Base-by-base conservation (phyloP, 176 grass and related monocot species). In the Dactylis glomerata region DNA sequence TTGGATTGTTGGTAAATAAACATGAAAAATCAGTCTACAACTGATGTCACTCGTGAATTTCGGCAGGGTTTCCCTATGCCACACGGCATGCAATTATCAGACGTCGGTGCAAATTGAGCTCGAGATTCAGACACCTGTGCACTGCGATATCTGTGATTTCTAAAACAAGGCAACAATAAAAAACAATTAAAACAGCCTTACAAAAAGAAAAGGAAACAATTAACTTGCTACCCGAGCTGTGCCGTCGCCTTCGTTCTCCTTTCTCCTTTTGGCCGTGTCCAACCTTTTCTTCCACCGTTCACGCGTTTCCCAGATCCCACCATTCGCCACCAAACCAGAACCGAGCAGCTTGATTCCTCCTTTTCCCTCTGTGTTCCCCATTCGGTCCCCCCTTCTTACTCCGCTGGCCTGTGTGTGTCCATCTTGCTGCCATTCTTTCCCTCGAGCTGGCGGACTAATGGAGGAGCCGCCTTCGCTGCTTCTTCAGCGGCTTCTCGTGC, bases 291-390 rank as follows among this genome's bases (percentile, higher is more conserved):
- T 45, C 34, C 31, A 69, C 41, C 49, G 3, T 75, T 68, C 17
- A 77, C 86, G 86, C 86, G 86, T 67, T 87, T 82, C 79, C 78
- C 56, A 10, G 40, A 62, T 20, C 55, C 13, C 73, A 77, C 44
- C 83, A 68, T 78, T 77, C 62, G 19, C 76, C 30, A 56, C 73
- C 59, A 41, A 41, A 67, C 34, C 72, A 46, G 3, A 5, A 38
- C 19, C 63, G 0, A 30, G 58, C 61, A 51, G n/a, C 72, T 38
- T 8, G 45, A 61, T 61, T 61, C 24, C 57, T 40, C 64, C 30
- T 24, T 15, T 70, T 69, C 55, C 11, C 5, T 58, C 56, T 31
- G 13, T n/a, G 27, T 22, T 41, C 57, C 61, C 4, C 76, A 4
- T 12, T 37, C 0, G 36, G 66, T 69, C 19, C 36, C 32, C 32